A percentile compares a stretch with the other conserved stretches of the same genome.
These are phyloP conservation scores for Karstenula rhodostoma DNA, from an alignment of 2,329 filamentous ascomycete genomes.

Conservation along the genomic window DNA sequence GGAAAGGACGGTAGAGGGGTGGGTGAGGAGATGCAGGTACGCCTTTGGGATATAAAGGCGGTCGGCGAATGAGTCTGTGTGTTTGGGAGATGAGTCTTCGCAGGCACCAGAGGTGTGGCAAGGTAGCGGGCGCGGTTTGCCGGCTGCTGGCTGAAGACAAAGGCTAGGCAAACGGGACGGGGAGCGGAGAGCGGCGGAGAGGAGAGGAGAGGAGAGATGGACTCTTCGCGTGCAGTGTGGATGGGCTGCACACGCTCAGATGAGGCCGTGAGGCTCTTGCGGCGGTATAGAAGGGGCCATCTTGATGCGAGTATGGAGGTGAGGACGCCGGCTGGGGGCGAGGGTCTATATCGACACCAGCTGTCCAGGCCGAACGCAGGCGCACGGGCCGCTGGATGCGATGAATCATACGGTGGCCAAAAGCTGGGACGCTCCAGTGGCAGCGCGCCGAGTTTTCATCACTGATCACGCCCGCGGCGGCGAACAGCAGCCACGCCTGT, in stretches of 20 bases:
- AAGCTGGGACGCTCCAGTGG: not conserved
- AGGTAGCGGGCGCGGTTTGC: conserved; percentile 13
- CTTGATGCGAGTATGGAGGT: conserved; percentile 13
- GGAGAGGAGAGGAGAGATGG: conserved; percentile 4
- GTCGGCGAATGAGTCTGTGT: conserved; percentile 6
- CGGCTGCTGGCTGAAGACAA: conserved; percentile 17
- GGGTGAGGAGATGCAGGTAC: conserved; percentile 29
- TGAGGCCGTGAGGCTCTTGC: conserved; percentile 16
- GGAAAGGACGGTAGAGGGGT: conserved; percentile 25
- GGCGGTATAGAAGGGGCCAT: conserved; percentile 9
- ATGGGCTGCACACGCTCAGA: conserved; percentile 20
- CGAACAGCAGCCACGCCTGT: conserved; percentile 8
- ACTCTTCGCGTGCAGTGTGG: conserved; percentile 6
- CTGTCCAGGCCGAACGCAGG: conserved; percentile 6
- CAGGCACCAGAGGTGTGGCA: conserved; percentile 18
- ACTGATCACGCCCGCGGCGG: not conserved
- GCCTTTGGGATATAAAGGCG: conserved; percentile 16
- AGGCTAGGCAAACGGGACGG: conserved; percentile 17
- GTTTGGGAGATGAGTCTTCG: conserved; percentile 14
- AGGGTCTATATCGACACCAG: conserved; percentile 14
- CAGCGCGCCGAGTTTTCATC: conserved; percentile 3
- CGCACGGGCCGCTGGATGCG: not conserved
- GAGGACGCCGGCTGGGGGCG: conserved; percentile 12
- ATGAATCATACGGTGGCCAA: conserved; percentile 4
- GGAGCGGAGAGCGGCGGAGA: conserved; percentile 14